A percentile compares a stretch with the other conserved stretches of the same genome.
These are phyloP conservation scores for Peronospora farinosa DNA, from an alignment of 352 stramenopile genomes.

Conservation along the genomic window DNA sequence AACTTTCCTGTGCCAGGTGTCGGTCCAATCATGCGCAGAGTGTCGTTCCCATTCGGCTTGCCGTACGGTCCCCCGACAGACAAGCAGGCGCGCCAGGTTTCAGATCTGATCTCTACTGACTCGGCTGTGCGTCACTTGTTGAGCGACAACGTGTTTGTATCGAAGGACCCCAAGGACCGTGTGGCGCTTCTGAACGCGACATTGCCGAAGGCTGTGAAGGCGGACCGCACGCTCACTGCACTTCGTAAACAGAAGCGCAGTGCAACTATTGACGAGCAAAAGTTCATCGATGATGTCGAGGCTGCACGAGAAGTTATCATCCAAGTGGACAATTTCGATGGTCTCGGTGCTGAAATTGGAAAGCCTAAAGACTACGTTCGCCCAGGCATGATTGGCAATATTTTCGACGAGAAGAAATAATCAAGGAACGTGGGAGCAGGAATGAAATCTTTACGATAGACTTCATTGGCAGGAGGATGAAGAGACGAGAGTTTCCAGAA, in stretches of 20 bases:
- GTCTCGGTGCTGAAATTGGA: constrained; percentile 75
- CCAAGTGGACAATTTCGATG: constrained; percentile 92
- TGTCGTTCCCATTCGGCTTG: constrained; percentile 94
- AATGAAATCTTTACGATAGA: constrained; percentile 7
- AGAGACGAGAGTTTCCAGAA: constrained; percentile 3
- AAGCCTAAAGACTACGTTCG: constrained; percentile 86
- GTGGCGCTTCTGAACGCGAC: constrained; percentile 72
- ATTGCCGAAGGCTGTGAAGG: constrained; percentile 85
- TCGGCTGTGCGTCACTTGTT: constrained; percentile 62
- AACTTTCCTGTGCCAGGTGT: constrained; percentile 95
- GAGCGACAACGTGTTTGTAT: constrained; percentile 73
- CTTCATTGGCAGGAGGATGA: constrained; percentile 5
- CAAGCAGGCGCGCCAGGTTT: constrained; percentile 67
- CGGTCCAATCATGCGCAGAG: constrained; percentile 88
- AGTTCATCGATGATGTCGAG: constrained; percentile 93
- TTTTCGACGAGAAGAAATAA: constrained; percentile 41
- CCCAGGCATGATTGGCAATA: constrained; percentile 73
- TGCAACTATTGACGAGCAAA: constrained; percentile 90
- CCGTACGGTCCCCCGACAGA: constrained; percentile 90
- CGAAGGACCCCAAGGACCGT: constrained; percentile 54
- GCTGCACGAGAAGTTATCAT: constrained; percentile 94
- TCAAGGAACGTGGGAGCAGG: constrained; percentile 3
- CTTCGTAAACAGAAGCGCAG: constrained; percentile 93
- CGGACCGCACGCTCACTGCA: constrained; percentile 87
- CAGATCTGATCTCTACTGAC: constrained; percentile 67